A percentile compares a stretch with the other conserved stretches of the same genome.
These are phyloP conservation scores for Leptographium flavum DNA, from an alignment of 2,329 filamentous ascomycete species.

Conservation along the genomic window DNA sequence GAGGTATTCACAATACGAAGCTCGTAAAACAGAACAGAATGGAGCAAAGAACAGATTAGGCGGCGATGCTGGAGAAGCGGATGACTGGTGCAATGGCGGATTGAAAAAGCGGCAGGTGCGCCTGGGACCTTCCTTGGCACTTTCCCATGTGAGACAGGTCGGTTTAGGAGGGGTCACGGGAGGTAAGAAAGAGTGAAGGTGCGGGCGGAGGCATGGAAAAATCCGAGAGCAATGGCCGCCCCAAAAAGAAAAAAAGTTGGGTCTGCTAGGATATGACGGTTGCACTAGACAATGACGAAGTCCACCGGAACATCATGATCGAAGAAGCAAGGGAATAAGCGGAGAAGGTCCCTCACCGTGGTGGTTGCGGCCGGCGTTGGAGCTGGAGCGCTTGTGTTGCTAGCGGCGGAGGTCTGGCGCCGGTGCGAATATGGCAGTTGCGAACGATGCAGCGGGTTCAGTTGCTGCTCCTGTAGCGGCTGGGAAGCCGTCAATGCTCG, in stretches of 20 bases:
- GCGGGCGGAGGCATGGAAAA: neutral
- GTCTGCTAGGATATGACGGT: too few relatives aligned
- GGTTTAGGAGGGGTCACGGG: neutral
- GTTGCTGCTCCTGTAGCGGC: too few relatives aligned
- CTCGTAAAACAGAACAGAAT: neutral
- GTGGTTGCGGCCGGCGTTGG: too few relatives aligned
- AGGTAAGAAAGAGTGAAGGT: neutral
- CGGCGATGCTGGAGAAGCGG: neutral
- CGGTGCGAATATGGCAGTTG: neutral
- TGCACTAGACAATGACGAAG: too few relatives aligned
- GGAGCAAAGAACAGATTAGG: neutral
- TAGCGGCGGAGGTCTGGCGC: neutral
- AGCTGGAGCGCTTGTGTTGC: too few relatives aligned
- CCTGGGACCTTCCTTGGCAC: neutral
- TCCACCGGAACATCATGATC: too few relatives aligned
- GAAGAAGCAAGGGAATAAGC: too few relatives aligned
- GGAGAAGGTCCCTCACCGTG: too few relatives aligned
- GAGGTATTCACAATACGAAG: too few relatives aligned
- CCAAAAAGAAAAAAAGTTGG: too few relatives aligned
- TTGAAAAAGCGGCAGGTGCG: constrained; percentile 1
- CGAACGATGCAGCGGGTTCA: neutral
- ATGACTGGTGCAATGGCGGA: neutral
- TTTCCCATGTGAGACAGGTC: neutral
- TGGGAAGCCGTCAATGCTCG: constrained; percentile 1
- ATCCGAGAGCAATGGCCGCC: too few relatives aligned